Base-by-base conservation (phyloP, 2,329 filamentous ascomycete species). In the Sarocladium brachiariae region DNA sequence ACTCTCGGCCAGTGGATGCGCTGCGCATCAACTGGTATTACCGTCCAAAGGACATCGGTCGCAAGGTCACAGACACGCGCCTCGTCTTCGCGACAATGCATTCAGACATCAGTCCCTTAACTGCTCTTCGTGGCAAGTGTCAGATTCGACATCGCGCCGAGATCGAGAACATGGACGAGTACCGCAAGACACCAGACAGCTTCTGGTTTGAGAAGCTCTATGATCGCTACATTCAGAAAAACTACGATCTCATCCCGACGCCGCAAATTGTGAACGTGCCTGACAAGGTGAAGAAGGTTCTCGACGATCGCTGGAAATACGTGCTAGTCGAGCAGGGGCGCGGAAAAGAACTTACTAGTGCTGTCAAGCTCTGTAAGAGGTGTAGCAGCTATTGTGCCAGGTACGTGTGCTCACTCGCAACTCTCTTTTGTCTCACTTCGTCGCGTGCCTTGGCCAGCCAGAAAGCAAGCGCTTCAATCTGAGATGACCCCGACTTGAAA, bases 191-290 rank as follows among this genome's bases (percentile, higher is more conserved):
- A 23, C 86, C 86, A 59, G 89, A 99, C 69, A 84, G 79, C 58
- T 99, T 99, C 67, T 99, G 91, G 87, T 99, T 89, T 66, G 92
- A 96, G 62, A 95, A 96, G 65, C 81, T 97, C 60, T 97, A 95
- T 68, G 93, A 99, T 71, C 87, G 93, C 53, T 99, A 97, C 71
- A 97, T 99, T 56, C 90, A 96, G 65, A 91, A 95, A 56, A 91
- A 92, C 69, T 97, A 97, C 76, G 93, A 99, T 61, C 87, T 96
- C 50, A 92, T 99, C 54, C 92, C 93, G 1, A 95, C 91, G 13
- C 81, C 79, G 54, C 83, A 87, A 62, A 93, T 99, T 61, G 92
- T 97, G 72, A 99, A 99, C 64, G 93, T 99, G 45, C 93, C 93
- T 4, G 86, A 86, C 58, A 89, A 87, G 63, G 92, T 99, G 63